A percentile compares a stretch with the other conserved stretches of the same genome.
Conservation (phyloP, 768 basidiomycete species). For the Gelatoporia subvermispora region DNA sequence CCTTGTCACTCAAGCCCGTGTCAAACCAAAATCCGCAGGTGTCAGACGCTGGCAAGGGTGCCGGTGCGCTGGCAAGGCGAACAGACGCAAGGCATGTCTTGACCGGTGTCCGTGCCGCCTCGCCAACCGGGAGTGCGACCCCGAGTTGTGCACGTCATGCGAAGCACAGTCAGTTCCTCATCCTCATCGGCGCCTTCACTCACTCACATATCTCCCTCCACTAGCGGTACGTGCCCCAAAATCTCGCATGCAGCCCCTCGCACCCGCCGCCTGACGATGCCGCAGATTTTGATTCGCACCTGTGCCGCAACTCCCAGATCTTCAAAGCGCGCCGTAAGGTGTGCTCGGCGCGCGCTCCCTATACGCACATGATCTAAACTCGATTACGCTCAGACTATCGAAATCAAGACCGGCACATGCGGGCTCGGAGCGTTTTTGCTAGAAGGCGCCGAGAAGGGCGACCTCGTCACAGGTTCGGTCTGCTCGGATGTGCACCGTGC, state of each 20-base stretch:
- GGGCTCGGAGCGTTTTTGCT: constrained; percentile 49
- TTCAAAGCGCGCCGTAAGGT: constrained; percentile 39
- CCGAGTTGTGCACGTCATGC: constrained; percentile 54
- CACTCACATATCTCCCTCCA: too few relatives aligned
- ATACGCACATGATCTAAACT: too few relatives aligned
- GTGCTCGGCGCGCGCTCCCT: neutral
- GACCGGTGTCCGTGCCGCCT: constrained; percentile 47
- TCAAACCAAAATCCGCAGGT: constrained; percentile 32
- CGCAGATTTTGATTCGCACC: too few relatives aligned
- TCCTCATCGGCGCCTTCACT: too few relatives aligned
- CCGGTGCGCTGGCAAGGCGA: constrained; percentile 32
- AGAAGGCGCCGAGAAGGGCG: constrained; percentile 39
- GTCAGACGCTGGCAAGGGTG: constrained; percentile 54
- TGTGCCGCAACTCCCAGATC: constrained; percentile 46
- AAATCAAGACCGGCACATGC: constrained; percentile 11
- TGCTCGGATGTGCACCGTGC: neutral
- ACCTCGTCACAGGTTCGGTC: constrained; percentile 26
- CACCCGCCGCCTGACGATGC: too few relatives aligned
- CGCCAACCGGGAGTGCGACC: constrained; percentile 60
- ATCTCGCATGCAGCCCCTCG: too few relatives aligned
- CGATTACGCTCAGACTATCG: constrained; percentile 3
- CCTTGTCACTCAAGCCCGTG: neutral
- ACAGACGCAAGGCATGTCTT: constrained; percentile 28
- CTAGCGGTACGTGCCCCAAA: too few relatives aligned
- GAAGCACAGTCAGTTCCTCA: constrained; percentile 41